Evolutionary conservation across 768 basidiomycete species (phyloP).

Genomic region (Punctularia strigosozonata): DNA sequence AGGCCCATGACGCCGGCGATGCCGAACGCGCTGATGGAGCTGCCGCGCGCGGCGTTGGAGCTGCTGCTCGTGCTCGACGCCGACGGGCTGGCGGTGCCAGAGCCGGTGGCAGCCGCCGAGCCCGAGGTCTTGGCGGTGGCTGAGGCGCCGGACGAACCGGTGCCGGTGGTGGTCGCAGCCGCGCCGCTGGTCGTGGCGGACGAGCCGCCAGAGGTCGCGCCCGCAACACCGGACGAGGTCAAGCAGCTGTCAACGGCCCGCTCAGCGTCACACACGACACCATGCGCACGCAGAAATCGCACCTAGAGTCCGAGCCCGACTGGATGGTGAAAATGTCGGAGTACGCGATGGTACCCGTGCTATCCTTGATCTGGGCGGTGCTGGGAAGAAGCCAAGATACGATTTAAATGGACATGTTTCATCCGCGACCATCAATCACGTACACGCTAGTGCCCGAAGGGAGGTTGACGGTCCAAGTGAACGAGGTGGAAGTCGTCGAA

Average conservation of each 20-base stretch:
- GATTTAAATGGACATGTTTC: not conserved
- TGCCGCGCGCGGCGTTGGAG: conserved; percentile 20
- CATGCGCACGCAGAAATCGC: conserved; percentile 3
- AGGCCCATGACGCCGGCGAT: conserved; percentile 39
- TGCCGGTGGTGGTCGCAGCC: conserved; percentile 17
- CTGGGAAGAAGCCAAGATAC: conserved; percentile 20
- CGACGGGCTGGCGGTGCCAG: conserved; percentile 11
- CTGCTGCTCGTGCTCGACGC: conserved; percentile 15
- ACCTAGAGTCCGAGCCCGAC: conserved; percentile 24
- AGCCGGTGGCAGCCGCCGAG: conserved; percentile 8
- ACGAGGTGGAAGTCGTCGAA: too few relatives aligned
- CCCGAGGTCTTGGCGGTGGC: conserved; percentile 1
- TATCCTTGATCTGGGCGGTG: conserved; percentile 45
- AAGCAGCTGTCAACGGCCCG: not conserved
- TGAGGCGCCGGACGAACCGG: conserved; percentile 4
- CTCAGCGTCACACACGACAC: not conserved
- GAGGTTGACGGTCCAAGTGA: conserved; percentile 49
- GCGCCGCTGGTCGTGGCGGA: not conserved
- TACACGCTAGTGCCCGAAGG: conserved; percentile 16
- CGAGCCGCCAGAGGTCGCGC: not conserved
- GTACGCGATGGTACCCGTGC: conserved; percentile 39
- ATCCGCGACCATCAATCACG: not conserved
- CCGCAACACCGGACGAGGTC: not conserved
- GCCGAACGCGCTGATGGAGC: conserved; percentile 24
- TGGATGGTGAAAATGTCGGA: conserved; percentile 37